Evolutionary conservation across 108 stramenopile genomes (phyloP), one percentile per base, ranked within the genome.

Genomic region (Nitzschia sp.): DNA sequence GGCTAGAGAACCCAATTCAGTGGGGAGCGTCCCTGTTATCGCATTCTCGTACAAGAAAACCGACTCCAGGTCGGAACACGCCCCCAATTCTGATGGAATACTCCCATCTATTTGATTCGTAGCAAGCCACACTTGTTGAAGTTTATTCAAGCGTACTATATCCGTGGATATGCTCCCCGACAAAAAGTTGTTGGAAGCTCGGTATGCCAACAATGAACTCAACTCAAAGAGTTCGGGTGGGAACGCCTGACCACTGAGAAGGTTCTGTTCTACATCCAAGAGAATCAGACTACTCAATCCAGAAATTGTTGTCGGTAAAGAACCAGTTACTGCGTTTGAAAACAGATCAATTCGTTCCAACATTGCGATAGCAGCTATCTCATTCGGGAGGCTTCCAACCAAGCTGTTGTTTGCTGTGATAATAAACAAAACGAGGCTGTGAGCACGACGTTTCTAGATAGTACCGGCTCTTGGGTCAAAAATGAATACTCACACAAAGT

Each of bases 161-260:
- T 73, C 58, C 22, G 76, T 50, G 1, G 72, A 23, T 45, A 87
- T 77, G 26, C 29, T 61, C 8, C 84, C 84, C 32, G 46, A 41
- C 4, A 90, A 69, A 21, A 58, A 26, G 71, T 87, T 91, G 38
- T 64, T 57, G 32, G 82, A 85, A 33, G 84, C 28, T 27, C 75
- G 64, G 27, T 87, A 76, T 0, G 79, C 74, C 21, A 67, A 54
- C 19, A 91, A 59, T 22, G 46, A 25, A 11, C 28, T 60, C 55
- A 77, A 26, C 17, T 60, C 48, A 8, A 68, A 66, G 28, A 91
- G 45, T 3, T 34, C 25, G 31, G 57, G 22, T 3, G 90, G 85
- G 23, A 91, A 69, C 28, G 62, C 76, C 19, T 62, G 19, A 21
- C 82, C 82, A 15, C 26, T 68, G n/a, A 83, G 11, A 1, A 47